Percentiles rank a stretch among this genome's conserved stretches.
Evolutionary conservation across 371 early-diverging fungal genomes (phyloP).

Genomic region (Mortierella sp.): DNA sequence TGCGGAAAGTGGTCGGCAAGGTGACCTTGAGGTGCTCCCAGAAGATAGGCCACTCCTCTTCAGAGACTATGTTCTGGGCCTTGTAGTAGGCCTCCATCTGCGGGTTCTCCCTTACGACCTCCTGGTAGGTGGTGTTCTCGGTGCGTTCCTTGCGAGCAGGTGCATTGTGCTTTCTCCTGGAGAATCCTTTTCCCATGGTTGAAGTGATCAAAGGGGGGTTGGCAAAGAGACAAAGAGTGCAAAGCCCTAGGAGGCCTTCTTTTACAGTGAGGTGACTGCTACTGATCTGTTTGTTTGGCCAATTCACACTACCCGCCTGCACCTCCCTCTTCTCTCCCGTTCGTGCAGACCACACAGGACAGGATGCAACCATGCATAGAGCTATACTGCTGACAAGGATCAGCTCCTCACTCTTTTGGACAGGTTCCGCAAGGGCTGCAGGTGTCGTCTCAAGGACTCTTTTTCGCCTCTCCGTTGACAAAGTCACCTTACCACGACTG

Average conservation of each 20-base stretch:
- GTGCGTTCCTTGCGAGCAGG: slow-evolving; percentile 35
- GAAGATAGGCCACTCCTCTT: slow-evolving; percentile 85
- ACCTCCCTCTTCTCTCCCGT: not conserved
- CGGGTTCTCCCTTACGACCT: slow-evolving; percentile 71
- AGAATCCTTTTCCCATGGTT: slow-evolving; percentile 46
- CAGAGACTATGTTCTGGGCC: slow-evolving; percentile 84
- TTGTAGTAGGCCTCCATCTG: slow-evolving; percentile 81
- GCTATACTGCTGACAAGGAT: slow-evolving; percentile 13
- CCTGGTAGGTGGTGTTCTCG: slow-evolving; percentile 37
- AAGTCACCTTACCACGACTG: too few relatives aligned
- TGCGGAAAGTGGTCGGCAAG: slow-evolving; percentile 92
- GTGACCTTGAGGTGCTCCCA: slow-evolving; percentile 68
- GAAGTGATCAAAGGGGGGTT: not conserved
- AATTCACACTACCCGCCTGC: not conserved
- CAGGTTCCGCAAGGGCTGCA: not conserved
- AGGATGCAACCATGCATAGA: slow-evolving; percentile 21
- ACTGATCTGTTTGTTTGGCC: not conserved
- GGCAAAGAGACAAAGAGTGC: not conserved
- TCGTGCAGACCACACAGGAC: not conserved
- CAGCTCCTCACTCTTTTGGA: not conserved
- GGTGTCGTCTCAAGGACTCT: not conserved
- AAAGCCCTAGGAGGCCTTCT: not conserved
- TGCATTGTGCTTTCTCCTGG: slow-evolving; percentile 33
- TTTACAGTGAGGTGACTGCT: not conserved
- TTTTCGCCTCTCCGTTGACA: too few relatives aligned